Percentiles rank a stretch among this genome's conserved stretches.
These are phyloP conservation scores for Porpolomopsis calyptriformis DNA, from an alignment of 768 basidiomycete species.

Conservation along the genomic window DNA sequence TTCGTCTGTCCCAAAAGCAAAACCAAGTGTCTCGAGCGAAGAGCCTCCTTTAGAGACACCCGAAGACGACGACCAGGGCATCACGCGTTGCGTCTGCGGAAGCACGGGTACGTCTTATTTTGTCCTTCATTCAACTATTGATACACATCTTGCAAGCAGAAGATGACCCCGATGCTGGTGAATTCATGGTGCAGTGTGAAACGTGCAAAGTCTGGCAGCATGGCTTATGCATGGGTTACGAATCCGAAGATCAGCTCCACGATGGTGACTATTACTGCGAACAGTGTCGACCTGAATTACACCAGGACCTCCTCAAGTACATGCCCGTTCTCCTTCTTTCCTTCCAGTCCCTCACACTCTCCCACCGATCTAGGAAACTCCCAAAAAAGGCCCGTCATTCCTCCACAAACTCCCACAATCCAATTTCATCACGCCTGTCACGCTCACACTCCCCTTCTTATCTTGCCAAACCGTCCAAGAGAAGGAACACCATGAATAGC, in stretches of 20 bases:
- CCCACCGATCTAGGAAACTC: constrained; percentile 38
- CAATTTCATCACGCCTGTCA: constrained; percentile 45
- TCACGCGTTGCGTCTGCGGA: constrained; percentile 82
- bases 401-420: constrained; percentile 54
- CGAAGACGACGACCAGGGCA: constrained; percentile 48
- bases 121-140: constrained; percentile 8
- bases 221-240: constrained; percentile 90
- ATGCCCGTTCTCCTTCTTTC: constrained; percentile 20
- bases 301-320: constrained; percentile 72
- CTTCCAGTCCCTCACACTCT: constrained; percentile 13
- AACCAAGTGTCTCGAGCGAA: neutral
- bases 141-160: constrained; percentile 34
- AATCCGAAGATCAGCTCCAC: constrained; percentile 61
- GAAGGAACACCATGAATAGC: constrained; percentile 96
- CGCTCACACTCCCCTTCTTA: constrained; percentile 63
- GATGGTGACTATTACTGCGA: constrained; percentile 90
- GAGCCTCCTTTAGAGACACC: constrained; percentile 29
- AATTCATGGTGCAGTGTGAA: constrained; percentile 98
- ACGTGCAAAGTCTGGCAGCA: constrained; percentile 98
- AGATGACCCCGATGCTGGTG: constrained; percentile 74
- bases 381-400: constrained; percentile 54
- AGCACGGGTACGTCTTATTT: constrained; percentile 48
- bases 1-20: constrained; percentile 28
- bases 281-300: constrained; percentile 78
- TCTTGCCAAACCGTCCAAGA: constrained; percentile 63